A percentile compares a stretch with the other conserved stretches of the same genome.
Evolutionary conservation across 1,284 basidiomycete species (phyloP).

Genomic region (Tylopilus sp.): DNA sequence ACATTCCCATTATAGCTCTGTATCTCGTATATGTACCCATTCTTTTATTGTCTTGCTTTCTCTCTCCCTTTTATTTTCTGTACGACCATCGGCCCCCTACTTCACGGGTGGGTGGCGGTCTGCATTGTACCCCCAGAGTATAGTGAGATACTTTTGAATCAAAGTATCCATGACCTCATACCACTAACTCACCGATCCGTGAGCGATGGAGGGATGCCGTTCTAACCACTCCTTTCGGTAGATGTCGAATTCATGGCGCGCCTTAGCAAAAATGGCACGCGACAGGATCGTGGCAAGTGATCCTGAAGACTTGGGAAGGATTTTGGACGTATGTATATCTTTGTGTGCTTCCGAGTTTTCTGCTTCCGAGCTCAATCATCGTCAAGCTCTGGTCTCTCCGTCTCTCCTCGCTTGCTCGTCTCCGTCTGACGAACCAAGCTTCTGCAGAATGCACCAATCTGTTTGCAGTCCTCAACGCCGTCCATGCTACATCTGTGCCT

Average conservation of each 20-base stretch:
- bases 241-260: conserved; percentile 84
- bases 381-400: conserved; percentile 78
- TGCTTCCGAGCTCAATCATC: background rate
- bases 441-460: conserved; percentile 76
- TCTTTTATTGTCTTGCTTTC: conserved; percentile 30
- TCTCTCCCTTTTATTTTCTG: conserved; percentile 21
- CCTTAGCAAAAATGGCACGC: conserved; percentile 73
- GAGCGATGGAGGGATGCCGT: background rate
- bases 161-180: conserved; percentile 1
- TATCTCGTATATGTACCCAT: conserved; percentile 25
- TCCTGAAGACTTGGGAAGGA: conserved; percentile 60
- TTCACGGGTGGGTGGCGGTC: conserved; percentile 13
- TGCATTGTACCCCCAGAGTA: conserved; percentile 23
- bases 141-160: conserved; percentile 25
- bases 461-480: conserved; percentile 65
- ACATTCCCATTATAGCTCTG: conserved; percentile 19
- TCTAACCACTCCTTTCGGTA: conserved; percentile 35
- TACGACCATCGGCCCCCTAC: conserved; percentile 14
- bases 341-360: background rate
- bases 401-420: conserved; percentile 69
- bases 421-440: conserved; percentile 79
- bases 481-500: conserved; percentile 44
- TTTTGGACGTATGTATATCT: conserved; percentile 58
- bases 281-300: conserved; percentile 69
- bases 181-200: background rate